phyloP scores from a whole-genome alignment of 2,329 filamentous ascomycete genomes.

The Diaporthe velutina region DNA sequence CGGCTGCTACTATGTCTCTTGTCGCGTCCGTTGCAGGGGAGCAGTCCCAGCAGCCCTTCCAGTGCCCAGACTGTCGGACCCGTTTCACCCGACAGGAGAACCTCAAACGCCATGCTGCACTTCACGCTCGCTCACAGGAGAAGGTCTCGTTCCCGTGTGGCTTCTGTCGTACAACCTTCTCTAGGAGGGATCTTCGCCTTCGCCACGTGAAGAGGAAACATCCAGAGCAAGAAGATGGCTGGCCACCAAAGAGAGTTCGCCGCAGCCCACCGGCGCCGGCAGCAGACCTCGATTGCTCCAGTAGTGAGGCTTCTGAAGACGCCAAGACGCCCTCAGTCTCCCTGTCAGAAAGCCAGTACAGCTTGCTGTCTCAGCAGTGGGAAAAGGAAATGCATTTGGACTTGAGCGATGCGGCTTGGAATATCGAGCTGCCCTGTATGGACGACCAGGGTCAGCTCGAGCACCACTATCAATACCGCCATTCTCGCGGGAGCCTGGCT shows the following conservation, averaged over 20 bases:
- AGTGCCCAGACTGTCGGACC: constrained; percentile 53
- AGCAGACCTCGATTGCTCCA: constrained; percentile 1
- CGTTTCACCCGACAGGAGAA: constrained; percentile 56
- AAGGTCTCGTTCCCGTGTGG: constrained; percentile 50
- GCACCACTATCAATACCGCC: neutral
- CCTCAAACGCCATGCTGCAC: constrained; percentile 55
- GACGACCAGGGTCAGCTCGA: neutral
- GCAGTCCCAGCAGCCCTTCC: constrained; percentile 51
- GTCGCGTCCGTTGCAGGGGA: constrained; percentile 8
- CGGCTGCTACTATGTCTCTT: constrained; percentile 33
- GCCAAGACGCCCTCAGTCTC: constrained; percentile 18
- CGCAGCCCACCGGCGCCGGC: constrained; percentile 9
- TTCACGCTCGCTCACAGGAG: constrained; percentile 51
- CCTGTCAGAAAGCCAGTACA: constrained; percentile 7
- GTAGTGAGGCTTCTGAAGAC: neutral
- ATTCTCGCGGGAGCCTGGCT: neutral
- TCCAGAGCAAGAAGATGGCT: constrained; percentile 43
- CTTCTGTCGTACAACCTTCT: constrained; percentile 55
- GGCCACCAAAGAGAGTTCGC: constrained; percentile 22
- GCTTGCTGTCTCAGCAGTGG: constrained; percentile 13
- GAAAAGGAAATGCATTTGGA: constrained; percentile 13
- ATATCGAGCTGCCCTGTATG: constrained; percentile 6
- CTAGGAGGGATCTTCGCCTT: constrained; percentile 53
- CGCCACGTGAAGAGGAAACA: constrained; percentile 59
- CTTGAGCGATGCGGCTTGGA: constrained; percentile 14